Percentiles rank a stretch among this genome's conserved stretches.
Conservation (phyloP, 177 flowering plant species). For the Vitis hybrid region DNA sequence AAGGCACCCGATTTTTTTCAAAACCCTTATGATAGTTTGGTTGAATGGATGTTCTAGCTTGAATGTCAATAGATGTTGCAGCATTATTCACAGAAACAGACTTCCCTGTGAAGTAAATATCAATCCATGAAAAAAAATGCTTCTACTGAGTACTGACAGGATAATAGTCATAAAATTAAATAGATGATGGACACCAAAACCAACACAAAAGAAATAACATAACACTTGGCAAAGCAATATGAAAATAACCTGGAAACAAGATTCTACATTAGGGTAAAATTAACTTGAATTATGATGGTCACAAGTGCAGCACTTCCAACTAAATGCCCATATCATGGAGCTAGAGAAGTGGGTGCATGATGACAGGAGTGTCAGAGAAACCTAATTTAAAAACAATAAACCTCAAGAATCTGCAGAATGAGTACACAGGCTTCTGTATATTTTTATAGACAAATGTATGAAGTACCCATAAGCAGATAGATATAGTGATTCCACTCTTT, state of each 20-base stretch:
- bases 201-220: neutral
- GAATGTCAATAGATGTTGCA: constrained; percentile 23
- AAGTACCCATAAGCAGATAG: too few relatives aligned
- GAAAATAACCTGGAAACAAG: too few relatives aligned
- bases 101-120: constrained; percentile 30
- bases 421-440: too few relatives aligned
- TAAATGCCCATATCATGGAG: too few relatives aligned
- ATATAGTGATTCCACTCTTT: too few relatives aligned
- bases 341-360: too few relatives aligned
- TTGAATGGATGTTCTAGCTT: constrained; percentile 14
- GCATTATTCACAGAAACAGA: constrained; percentile 16
- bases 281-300: too few relatives aligned
- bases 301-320: too few relatives aligned
- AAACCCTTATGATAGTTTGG: constrained; percentile 26
- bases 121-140: neutral
- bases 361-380: too few relatives aligned
- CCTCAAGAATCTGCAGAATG: too few relatives aligned
- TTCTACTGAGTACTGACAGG: neutral
- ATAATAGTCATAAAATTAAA: neutral
- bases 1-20: constrained; percentile 28
- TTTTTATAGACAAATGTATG: too few relatives aligned
- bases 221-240: neutral
- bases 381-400: too few relatives aligned
- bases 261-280: neutral
- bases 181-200: neutral